Conservation (phyloP, 75 land plant genomes). For the Pinus tabuliformis region DNA sequence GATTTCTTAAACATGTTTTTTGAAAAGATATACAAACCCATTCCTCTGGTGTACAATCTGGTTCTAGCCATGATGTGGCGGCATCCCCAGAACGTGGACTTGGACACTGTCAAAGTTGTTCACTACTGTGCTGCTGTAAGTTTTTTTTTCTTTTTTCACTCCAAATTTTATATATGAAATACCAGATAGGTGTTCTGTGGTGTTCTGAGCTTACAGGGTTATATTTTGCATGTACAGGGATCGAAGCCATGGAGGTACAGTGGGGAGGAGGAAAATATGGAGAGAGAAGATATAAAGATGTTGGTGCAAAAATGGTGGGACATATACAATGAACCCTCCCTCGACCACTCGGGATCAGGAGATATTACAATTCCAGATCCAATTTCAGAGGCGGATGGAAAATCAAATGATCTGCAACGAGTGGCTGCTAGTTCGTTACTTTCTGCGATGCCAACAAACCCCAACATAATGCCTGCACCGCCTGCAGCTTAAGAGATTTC, state of each 20-base stretch:
- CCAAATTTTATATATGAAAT: neutral
- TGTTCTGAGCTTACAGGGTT: too few relatives aligned
- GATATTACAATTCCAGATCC: neutral
- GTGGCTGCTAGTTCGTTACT: neutral
- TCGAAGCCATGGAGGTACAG: constrained; percentile 65
- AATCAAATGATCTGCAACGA: neutral
- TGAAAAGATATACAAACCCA: too few relatives aligned
- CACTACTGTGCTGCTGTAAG: constrained; percentile 5
- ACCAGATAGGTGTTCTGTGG: too few relatives aligned
- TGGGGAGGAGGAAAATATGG: constrained; percentile 55
- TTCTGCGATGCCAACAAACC: neutral
- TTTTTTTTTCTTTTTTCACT: neutral
- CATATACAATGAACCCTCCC: constrained; percentile 33
- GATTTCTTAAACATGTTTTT: too few relatives aligned
- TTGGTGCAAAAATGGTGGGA: constrained; percentile 58
- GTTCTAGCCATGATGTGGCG: too few relatives aligned
- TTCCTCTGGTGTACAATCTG: too few relatives aligned
- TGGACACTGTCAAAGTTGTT: neutral
- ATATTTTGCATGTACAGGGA: constrained; percentile 18
- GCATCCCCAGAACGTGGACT: neutral
- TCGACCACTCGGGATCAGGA: constrained; percentile 36
- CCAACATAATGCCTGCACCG: neutral
- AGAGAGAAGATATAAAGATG: constrained; percentile 51
- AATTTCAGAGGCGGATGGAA: neutral
- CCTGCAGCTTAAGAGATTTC: neutral